These are phyloP conservation scores for Geopyxis carbonaria DNA, from an alignment of 495 filamentous ascomycete genomes.

Conservation along the genomic window DNA sequence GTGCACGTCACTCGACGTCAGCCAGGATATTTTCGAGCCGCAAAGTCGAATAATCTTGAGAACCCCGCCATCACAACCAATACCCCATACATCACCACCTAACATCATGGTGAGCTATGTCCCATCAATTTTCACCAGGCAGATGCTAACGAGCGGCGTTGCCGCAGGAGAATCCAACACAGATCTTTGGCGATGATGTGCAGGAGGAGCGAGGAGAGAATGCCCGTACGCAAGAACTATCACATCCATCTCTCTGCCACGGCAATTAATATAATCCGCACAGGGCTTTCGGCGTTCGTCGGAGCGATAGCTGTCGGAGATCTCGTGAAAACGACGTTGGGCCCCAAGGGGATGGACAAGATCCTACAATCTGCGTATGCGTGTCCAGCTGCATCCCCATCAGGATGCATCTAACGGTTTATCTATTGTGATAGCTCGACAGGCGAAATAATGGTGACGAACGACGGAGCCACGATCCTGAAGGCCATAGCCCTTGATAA, in stretches of 20 bases:
- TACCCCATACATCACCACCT: background rate
- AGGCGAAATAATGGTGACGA: slow-evolving; percentile 92
- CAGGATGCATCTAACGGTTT: background rate
- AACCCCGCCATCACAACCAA: background rate
- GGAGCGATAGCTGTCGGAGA: slow-evolving; percentile 96
- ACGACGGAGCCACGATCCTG: slow-evolving; percentile 94
- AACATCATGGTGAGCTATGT: background rate
- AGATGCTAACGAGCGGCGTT: background rate
- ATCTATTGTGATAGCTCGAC: slow-evolving; percentile 49
- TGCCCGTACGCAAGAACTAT: slow-evolving; percentile 49
- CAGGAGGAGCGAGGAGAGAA: slow-evolving; percentile 98
- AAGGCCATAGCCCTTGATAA: slow-evolving; percentile 99
- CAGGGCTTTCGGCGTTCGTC: slow-evolving; percentile 69
- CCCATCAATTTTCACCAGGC: background rate
- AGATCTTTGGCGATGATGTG: slow-evolving; percentile 96
- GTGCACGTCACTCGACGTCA: too few species aligned
- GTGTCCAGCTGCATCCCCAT: slow-evolving; percentile 1
- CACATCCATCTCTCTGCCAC: too few species aligned
- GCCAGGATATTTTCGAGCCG: background rate
- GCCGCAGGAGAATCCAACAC: slow-evolving; percentile 53
- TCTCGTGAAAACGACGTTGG: slow-evolving; percentile 88
- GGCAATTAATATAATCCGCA: background rate
- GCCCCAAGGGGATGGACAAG: slow-evolving; percentile 99
- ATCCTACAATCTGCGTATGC: slow-evolving; percentile 87
- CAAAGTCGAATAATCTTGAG: background rate